phyloP scores from a whole-genome alignment of 257 asterid species.

The Solanum acaule region DNA sequence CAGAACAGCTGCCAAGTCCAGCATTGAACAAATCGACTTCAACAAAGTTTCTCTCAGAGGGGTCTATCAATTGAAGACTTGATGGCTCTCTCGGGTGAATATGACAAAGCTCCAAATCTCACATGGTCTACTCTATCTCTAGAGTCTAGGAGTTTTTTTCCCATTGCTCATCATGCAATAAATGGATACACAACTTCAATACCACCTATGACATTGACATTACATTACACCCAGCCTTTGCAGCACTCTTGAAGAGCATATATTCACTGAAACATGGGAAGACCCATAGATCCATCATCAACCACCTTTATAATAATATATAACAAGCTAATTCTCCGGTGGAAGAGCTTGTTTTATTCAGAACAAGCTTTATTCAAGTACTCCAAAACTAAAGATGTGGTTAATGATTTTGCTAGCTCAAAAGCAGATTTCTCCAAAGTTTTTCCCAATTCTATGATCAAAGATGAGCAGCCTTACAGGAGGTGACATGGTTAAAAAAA shows the following conservation, averaged over 20 bases:
- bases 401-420: slow-evolving; percentile 49
- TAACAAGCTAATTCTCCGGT: slow-evolving; percentile 50
- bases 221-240: slow-evolving; percentile 40
- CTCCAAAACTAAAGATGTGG: slow-evolving; percentile 38
- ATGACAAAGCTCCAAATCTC: background rate
- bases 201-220: slow-evolving; percentile 44
- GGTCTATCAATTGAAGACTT: slow-evolving; percentile 52
- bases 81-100: slow-evolving; percentile 54
- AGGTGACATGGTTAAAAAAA: slow-evolving; percentile 60
- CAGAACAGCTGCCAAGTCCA: slow-evolving; percentile 47
- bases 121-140: slow-evolving; percentile 4
- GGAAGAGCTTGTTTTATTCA: slow-evolving; percentile 41
- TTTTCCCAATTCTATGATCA: slow-evolving; percentile 56
- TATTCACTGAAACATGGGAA: slow-evolving; percentile 55
- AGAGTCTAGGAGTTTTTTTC: slow-evolving; percentile 58
- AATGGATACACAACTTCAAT: slow-evolving; percentile 51
- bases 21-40: slow-evolving; percentile 40
- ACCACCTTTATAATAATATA: slow-evolving; percentile 41
- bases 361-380: slow-evolving; percentile 53
- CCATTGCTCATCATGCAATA: slow-evolving; percentile 65
- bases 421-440: slow-evolving; percentile 42
- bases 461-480: slow-evolving; percentile 81
- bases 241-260: slow-evolving; percentile 29
- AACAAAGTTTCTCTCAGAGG: slow-evolving; percentile 44
- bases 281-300: slow-evolving; percentile 54